Conservation (phyloP, 805 yeast species). For the Debaryomyces castellii region DNA sequence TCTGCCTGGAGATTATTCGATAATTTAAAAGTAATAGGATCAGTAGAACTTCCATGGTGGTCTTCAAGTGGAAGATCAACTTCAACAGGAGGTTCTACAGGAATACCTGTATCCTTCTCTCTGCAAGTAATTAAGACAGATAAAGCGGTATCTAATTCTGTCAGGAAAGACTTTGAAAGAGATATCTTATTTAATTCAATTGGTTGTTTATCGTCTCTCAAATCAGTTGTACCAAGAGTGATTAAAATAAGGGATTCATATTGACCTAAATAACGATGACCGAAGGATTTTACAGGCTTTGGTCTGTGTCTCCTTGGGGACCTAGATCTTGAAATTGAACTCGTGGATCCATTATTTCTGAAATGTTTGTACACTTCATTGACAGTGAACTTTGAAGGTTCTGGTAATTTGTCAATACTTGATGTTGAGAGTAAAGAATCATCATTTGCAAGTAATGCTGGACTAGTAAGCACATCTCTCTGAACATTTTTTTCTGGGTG, state of each 20-base stretch:
- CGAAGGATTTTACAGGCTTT: conserved; percentile 76
- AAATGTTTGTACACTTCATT: conserved; percentile 41
- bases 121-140: conserved; percentile 61
- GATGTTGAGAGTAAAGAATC: conserved; percentile 20
- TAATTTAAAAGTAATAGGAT: conserved; percentile 73
- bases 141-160: conserved; percentile 85
- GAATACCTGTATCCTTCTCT: conserved; percentile 16
- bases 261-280: conserved; percentile 68
- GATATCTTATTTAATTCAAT: conserved; percentile 75
- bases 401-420: conserved; percentile 39
- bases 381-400: conserved; percentile 27
- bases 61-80: conserved; percentile 84
- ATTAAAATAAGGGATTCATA: conserved; percentile 73
- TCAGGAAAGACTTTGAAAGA: conserved; percentile 68
- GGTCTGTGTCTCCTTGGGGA: conserved; percentile 25
- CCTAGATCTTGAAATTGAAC: conserved; percentile 19
- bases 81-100: conserved; percentile 55
- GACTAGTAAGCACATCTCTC: conserved; percentile 14
- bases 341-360: conserved; percentile 23
- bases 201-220: conserved; percentile 57
- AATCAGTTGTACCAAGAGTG: conserved; percentile 84
- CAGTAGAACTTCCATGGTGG: conserved; percentile 63
- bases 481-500: conserved; percentile 34
- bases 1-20: conserved; percentile 43
- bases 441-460: conserved; percentile 9